Evolutionary conservation across 345 rosid genomes (phyloP).

Genomic region (Angophora floribunda): DNA sequence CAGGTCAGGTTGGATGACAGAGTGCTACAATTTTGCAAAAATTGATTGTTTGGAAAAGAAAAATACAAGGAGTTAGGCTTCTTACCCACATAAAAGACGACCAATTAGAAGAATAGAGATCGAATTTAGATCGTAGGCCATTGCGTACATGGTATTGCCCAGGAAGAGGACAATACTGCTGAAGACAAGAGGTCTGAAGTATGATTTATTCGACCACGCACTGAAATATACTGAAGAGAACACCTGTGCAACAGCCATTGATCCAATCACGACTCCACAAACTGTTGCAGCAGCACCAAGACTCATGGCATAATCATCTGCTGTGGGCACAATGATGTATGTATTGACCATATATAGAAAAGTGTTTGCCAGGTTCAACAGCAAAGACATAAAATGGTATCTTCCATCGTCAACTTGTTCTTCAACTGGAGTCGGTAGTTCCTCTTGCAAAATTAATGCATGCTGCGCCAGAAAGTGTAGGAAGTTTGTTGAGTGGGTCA

Average conservation of each 20-base stretch:
- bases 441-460: conserved; percentile 97
- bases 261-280: conserved; percentile 94
- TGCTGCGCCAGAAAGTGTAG: conserved; percentile 90
- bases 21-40: not conserved
- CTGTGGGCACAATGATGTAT: conserved; percentile 88
- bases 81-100: conserved; percentile 98
- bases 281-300: conserved; percentile 99
- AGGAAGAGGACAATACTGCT: conserved; percentile 80
- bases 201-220: conserved; percentile 96
- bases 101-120: conserved; percentile 71
- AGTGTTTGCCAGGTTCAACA: conserved; percentile 81
- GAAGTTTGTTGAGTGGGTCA: conserved; percentile 72
- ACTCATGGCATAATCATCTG: conserved; percentile 83
- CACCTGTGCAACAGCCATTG: conserved; percentile 97
- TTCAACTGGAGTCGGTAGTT: conserved; percentile 66
- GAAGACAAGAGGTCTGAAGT: conserved; percentile 91
- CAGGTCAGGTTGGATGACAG: not conserved
- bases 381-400: conserved; percentile 84
- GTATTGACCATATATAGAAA: conserved; percentile 96
- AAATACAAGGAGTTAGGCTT: not conserved
- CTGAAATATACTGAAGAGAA: conserved; percentile 97
- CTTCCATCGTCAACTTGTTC: conserved; percentile 48
- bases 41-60: not conserved
- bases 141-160: conserved; percentile 80
- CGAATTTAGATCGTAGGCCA: conserved; percentile 85